Evolutionary conservation across 257 asterid species (phyloP).

Genomic region (Phtheirospermum japonicum): DNA sequence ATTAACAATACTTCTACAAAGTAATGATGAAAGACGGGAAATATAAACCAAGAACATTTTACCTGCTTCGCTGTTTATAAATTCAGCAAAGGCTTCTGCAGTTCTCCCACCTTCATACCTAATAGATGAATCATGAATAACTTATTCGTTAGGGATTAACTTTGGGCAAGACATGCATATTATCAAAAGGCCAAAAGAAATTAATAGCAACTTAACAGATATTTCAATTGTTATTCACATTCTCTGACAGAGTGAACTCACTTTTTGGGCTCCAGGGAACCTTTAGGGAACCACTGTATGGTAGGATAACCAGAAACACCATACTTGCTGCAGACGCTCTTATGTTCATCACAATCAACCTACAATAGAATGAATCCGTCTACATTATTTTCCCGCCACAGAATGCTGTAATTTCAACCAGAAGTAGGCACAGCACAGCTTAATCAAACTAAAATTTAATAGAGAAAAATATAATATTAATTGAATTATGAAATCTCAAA

Average conservation of each 20-base stretch:
- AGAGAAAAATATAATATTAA: background rate
- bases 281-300: constrained; percentile 93
- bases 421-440: background rate
- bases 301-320: constrained; percentile 95
- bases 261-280: constrained; percentile 88
- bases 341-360: constrained; percentile 96
- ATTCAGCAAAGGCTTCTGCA: constrained; percentile 82
- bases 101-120: constrained; percentile 85
- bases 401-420: constrained; percentile 1
- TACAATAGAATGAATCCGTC: constrained; percentile 31
- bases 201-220: constrained; percentile 2
- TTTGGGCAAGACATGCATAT: constrained; percentile 13
- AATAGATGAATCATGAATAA: constrained; percentile 18
- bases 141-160: constrained; percentile 16
- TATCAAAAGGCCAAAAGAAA: background rate
- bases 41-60: constrained; percentile 20
- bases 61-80: constrained; percentile 83
- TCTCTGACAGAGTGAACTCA: constrained; percentile 33
- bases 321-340: constrained; percentile 73
- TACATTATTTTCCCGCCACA: constrained; percentile 15
- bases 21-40: constrained; percentile 5
- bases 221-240: background rate
- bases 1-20: background rate
- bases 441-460: background rate
- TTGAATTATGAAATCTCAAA: background rate